phyloP scores from a whole-genome alignment of 2,329 filamentous ascomycete species.

The Colletotrichum echinochloae region DNA sequence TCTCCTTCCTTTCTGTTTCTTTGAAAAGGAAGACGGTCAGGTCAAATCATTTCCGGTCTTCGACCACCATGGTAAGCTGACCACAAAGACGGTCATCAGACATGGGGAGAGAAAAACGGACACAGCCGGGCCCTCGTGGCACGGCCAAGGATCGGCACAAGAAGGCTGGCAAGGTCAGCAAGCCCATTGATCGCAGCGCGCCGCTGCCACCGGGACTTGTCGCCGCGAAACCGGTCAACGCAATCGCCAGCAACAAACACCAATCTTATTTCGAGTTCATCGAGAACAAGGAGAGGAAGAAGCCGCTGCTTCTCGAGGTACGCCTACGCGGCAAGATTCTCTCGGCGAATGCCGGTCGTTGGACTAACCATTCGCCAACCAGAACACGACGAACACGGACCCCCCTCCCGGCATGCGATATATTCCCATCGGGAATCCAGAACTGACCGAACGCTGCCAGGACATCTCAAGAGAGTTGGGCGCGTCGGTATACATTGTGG shows the following conservation, averaged over 20 bases:
- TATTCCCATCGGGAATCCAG: conserved; percentile 71
- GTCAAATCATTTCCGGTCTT: conserved; percentile 4
- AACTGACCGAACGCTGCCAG: conserved; percentile 71
- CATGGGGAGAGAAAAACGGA: conserved; percentile 43
- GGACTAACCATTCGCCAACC: conserved; percentile 35
- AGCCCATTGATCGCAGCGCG: conserved; percentile 46
- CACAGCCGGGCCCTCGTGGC: conserved; percentile 30
- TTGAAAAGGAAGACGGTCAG: conserved; percentile 5
- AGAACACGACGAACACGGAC: conserved; percentile 64
- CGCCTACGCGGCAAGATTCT: conserved; percentile 14
- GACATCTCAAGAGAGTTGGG: conserved; percentile 72
- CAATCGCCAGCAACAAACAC: conserved; percentile 64
- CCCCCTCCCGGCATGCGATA: conserved; percentile 73
- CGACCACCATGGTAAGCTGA: conserved; percentile 40
- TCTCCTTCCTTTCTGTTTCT: neutral
- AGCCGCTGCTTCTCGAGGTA: conserved; percentile 74
- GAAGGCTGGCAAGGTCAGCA: conserved; percentile 25
- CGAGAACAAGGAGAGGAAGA: conserved; percentile 73
- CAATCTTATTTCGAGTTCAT: conserved; percentile 73
- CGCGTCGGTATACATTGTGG: conserved; percentile 75
- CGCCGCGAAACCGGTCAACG: conserved; percentile 48
- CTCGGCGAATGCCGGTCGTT: neutral
- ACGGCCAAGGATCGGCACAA: conserved; percentile 41
- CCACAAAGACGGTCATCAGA: conserved; percentile 16
- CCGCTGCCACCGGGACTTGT: conserved; percentile 52